A percentile compares a stretch with the other conserved stretches of the same genome.
Conservation (phyloP, 2,329 filamentous ascomycete genomes). For the Tolypocladium cylindrosporum region DNA sequence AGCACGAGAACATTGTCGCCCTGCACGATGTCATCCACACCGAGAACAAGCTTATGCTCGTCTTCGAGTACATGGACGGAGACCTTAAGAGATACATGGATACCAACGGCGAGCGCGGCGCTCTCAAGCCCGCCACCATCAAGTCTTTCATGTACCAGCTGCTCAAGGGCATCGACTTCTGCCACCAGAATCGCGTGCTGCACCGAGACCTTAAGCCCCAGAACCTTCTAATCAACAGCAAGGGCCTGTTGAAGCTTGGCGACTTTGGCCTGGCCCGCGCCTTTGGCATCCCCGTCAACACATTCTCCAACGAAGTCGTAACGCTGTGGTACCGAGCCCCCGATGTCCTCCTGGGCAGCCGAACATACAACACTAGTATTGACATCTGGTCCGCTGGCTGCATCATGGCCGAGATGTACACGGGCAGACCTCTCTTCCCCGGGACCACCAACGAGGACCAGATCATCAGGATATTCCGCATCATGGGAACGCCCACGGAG, state of each 20-base stretch:
- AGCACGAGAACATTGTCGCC: slow-evolving; percentile 96
- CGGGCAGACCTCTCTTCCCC: slow-evolving; percentile 86
- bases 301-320: slow-evolving; percentile 95
- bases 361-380: slow-evolving; percentile 99
- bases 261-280: slow-evolving; percentile 91
- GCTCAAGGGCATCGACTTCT: slow-evolving; percentile 91
- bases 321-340: slow-evolving; percentile 97
- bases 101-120: slow-evolving; percentile 76
- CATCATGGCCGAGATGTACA: slow-evolving; percentile 99
- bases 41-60: slow-evolving; percentile 98
- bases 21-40: slow-evolving; percentile 99
- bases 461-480: slow-evolving; percentile 89
- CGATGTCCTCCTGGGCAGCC: slow-evolving; percentile 83
- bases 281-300: slow-evolving; percentile 96
- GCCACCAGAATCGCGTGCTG: slow-evolving; percentile 91
- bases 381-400: slow-evolving; percentile 99
- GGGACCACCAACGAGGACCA: slow-evolving; percentile 98
- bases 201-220: slow-evolving; percentile 95
- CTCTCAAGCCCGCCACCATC: slow-evolving; percentile 81
- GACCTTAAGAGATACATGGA: slow-evolving; percentile 99
- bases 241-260: slow-evolving; percentile 82
- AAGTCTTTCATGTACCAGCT: slow-evolving; percentile 99
- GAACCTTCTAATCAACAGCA: slow-evolving; percentile 89
- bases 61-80: slow-evolving; percentile 98
- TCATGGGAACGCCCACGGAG: slow-evolving; percentile 97